A percentile compares a stretch with the other conserved stretches of the same genome.
These are phyloP conservation scores for Blastocystis sp. DNA, from an alignment of 352 stramenopile species.

Conservation along the genomic window DNA sequence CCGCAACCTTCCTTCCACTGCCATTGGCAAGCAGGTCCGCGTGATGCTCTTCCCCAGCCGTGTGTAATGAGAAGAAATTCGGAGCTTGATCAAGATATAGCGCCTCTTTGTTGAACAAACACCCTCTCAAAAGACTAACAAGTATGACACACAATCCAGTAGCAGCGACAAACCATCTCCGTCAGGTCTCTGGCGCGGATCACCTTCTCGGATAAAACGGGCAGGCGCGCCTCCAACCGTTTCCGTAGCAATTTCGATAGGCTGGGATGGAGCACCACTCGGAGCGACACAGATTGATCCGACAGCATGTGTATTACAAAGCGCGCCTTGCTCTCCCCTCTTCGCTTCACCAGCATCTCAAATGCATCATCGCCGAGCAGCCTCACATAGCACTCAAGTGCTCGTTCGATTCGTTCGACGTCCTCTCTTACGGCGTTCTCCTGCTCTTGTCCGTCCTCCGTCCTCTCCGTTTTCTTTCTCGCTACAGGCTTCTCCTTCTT, in stretches of 20 bases:
- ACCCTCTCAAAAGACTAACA: conserved; percentile 8
- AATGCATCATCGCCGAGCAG: not conserved
- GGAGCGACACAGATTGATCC: not conserved
- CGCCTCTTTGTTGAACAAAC: conserved; percentile 66
- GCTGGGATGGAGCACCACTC: not conserved
- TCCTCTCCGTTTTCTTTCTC: not conserved
- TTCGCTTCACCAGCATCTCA: not conserved
- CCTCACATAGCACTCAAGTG: not conserved
- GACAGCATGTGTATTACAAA: conserved; percentile 18
- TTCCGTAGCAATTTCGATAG: not conserved
- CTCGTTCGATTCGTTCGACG: not conserved
- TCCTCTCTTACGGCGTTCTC: not conserved
- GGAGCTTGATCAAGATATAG: conserved; percentile 76
- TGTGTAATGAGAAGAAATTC: conserved; percentile 84
- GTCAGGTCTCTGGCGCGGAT: conserved; percentile 10
- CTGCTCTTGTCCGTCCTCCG: not conserved
- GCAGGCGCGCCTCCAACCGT: conserved; percentile 26
- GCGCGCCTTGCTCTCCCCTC: not conserved
- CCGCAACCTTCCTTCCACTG: conserved; percentile 92
- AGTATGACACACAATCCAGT: conserved; percentile 64
- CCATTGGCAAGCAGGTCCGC: conserved; percentile 93
- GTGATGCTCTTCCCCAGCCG: conserved; percentile 99
- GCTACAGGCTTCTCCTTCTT: not conserved
- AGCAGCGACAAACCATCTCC: conserved; percentile 30
- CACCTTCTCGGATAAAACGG: conserved; percentile 1